phyloP scores from a whole-genome alignment of 192 early-diverging fungal genomes.

The Phlyctochytrium planicorne region DNA sequence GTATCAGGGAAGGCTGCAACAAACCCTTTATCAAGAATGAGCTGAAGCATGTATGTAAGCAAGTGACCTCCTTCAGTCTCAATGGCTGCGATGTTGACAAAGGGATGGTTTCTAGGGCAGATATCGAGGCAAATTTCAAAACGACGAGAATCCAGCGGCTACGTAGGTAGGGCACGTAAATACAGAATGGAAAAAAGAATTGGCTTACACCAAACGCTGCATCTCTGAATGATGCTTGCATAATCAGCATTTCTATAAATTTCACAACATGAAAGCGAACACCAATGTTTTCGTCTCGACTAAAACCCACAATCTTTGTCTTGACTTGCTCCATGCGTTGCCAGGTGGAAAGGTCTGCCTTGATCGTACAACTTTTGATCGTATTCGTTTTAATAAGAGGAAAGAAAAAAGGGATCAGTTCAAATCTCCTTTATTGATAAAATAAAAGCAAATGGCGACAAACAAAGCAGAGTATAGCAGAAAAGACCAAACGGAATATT shows the following conservation, averaged over 20 bases:
- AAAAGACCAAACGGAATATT: too few relatives aligned
- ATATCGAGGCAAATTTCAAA: background rate
- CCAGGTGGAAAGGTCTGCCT: background rate
- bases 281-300: background rate
- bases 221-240: background rate
- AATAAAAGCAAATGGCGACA: background rate
- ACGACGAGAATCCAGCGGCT: background rate
- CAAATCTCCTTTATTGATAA: background rate
- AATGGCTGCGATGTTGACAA: background rate
- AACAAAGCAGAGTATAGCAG: background rate
- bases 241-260: background rate
- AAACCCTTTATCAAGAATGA: too few relatives aligned
- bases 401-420: background rate
- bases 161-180: background rate
- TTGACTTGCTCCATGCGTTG: background rate
- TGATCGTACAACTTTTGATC: slow-evolving; percentile 4
- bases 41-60: too few relatives aligned
- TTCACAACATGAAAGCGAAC: background rate
- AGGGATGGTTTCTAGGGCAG: background rate
- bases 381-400: background rate
- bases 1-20: too few relatives aligned
- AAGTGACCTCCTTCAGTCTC: background rate
- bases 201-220: background rate
- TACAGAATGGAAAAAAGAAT: slow-evolving; percentile 3
- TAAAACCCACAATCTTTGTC: background rate